phyloP scores from a whole-genome alignment of 2,329 filamentous ascomycete species.

The Stachybotrys elegans region DNA sequence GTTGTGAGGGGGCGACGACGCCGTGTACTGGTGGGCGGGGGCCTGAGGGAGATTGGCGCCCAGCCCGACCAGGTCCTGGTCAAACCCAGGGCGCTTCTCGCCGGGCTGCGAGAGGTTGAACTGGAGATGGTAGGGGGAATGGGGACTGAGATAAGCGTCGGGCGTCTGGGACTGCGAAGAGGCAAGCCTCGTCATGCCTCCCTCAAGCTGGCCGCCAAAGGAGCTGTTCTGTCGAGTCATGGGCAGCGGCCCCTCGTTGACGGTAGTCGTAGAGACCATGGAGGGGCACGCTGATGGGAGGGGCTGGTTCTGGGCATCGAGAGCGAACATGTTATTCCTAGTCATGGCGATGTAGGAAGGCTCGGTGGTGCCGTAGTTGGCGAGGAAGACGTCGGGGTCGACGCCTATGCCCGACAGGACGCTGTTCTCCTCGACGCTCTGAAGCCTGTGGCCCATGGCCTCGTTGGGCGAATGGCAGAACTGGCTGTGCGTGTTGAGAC shows the following conservation, averaged over 20 bases:
- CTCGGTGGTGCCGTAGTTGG: constrained; percentile 18
- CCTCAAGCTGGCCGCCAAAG: constrained; percentile 22
- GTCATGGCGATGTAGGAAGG: constrained; percentile 19
- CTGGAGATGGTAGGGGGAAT: constrained; percentile 10
- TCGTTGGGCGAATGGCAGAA: constrained; percentile 27
- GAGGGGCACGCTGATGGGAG: constrained; percentile 35
- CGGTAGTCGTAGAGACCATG: constrained; percentile 35
- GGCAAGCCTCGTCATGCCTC: constrained; percentile 31
- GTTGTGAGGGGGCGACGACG: constrained; percentile 20
- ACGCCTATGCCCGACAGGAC: constrained; percentile 27
- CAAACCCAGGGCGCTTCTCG: constrained; percentile 23
- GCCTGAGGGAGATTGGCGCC: constrained; percentile 27
- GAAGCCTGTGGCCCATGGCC: constrained; percentile 23
- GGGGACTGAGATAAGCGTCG: constrained; percentile 14
- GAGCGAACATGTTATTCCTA: constrained; percentile 14
- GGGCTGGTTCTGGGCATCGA: constrained; percentile 18
- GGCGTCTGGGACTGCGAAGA: constrained; percentile 30
- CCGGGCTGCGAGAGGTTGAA: constrained; percentile 12
- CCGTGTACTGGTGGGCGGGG: constrained; percentile 21
- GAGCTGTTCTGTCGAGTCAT: constrained; percentile 40
- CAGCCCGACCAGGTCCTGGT: constrained; percentile 30
- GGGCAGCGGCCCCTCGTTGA: constrained; percentile 30
- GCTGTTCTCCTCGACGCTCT: constrained; percentile 30
- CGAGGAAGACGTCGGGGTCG: constrained; percentile 33
- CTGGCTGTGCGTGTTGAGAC: constrained; percentile 22